These are phyloP conservation scores for Chlamydomonas schloesseri DNA, from an alignment of 139 green algal species.

Conservation along the genomic window DNA sequence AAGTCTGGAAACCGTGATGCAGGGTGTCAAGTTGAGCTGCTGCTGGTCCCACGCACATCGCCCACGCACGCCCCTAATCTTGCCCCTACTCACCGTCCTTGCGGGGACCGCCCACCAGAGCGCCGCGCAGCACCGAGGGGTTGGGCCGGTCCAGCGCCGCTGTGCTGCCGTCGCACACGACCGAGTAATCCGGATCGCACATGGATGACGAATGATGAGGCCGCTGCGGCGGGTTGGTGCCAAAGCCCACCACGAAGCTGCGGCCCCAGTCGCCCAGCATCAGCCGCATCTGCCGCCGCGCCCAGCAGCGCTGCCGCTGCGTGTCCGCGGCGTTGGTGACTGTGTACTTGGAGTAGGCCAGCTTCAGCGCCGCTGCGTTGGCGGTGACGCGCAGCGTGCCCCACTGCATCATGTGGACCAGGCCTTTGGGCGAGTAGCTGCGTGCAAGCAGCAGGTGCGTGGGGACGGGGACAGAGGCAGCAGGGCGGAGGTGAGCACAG, in stretches of 20 bases:
- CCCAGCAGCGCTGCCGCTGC: constrained; percentile 12
- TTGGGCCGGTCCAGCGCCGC: neutral
- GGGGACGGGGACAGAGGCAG: too few species aligned
- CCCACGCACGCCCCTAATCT: too few species aligned
- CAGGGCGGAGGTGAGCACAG: too few species aligned
- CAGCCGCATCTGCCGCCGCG: constrained; percentile 15
- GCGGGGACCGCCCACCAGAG: constrained; percentile 69
- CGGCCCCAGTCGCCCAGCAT: constrained; percentile 40
- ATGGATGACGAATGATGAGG: constrained; percentile 6
- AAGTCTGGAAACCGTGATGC: too few species aligned
- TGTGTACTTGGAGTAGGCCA: constrained; percentile 1
- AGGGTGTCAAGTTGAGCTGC: too few species aligned
- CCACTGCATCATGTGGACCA: neutral
- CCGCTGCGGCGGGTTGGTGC: neutral
- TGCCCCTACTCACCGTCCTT: constrained; percentile 3
- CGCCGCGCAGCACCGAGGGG: constrained; percentile 27
- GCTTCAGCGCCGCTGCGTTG: constrained; percentile 29
- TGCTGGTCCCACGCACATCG: too few species aligned
- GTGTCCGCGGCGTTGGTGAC: neutral
- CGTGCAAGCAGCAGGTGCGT: too few species aligned
- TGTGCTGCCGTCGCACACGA: neutral
- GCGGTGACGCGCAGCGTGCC: constrained; percentile 18
- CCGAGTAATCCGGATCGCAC: neutral
- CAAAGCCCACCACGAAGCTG: constrained; percentile 26
- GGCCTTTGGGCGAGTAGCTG: constrained; percentile 5